Conservation (phyloP, 164 flowering plant species). For the Kingdonia uniflora region DNA sequence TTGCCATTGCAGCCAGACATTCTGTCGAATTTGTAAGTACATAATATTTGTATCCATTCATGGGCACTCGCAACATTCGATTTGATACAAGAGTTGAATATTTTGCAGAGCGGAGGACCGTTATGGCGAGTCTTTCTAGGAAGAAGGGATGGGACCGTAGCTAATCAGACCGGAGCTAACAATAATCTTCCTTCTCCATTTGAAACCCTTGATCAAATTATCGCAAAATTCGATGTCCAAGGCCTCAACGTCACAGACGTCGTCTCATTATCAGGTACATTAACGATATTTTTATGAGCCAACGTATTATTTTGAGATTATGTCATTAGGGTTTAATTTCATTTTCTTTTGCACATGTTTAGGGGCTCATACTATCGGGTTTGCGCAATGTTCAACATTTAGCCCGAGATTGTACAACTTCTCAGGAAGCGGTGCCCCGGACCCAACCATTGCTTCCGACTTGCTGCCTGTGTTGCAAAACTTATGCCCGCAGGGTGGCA, state of each 20-base stretch:
- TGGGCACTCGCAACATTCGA: too few species aligned
- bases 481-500: constrained; percentile 45
- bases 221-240: constrained; percentile 36
- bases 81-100: too few species aligned
- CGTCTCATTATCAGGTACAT: constrained; percentile 67
- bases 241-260: constrained; percentile 62
- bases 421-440: constrained; percentile 45
- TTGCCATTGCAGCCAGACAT: constrained; percentile 66
- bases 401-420: constrained; percentile 58
- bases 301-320: too few species aligned
- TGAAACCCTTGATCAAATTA: constrained; percentile 28
- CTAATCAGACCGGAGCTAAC: constrained; percentile 50
- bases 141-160: constrained; percentile 57
- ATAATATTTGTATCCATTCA: too few species aligned
- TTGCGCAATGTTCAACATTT: constrained; percentile 53
- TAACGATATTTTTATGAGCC: too few species aligned
- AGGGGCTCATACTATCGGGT: constrained; percentile 84
- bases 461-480: constrained; percentile 37
- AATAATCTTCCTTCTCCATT: constrained; percentile 48
- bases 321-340: too few species aligned
- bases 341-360: not conserved
- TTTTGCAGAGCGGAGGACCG: constrained; percentile 69
- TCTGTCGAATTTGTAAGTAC: constrained; percentile 43
- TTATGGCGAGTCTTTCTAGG: constrained; percentile 61
- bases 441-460: constrained; percentile 38